Percentiles rank a stretch among this genome's conserved stretches.
phyloP scores from a whole-genome alignment of 2,329 filamentous ascomycete genomes.

The Xylariaceae sp. region DNA sequence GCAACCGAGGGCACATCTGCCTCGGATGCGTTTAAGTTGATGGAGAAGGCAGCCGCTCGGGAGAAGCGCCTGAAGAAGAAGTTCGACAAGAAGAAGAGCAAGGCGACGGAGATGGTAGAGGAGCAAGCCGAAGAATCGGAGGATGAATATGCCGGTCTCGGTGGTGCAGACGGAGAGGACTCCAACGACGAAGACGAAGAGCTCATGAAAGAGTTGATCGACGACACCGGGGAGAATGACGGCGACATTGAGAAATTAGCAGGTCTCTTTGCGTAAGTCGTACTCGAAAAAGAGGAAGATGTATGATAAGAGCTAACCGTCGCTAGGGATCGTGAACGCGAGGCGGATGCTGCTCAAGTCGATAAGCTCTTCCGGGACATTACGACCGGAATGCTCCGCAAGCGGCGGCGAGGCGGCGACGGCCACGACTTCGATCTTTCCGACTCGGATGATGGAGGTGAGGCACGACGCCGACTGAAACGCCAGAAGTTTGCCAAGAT shows the following conservation, averaged over 20 bases:
- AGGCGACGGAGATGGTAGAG: conserved; percentile 80
- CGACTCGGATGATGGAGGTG: conserved; percentile 84
- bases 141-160: conserved; percentile 93
- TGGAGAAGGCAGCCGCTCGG: conserved; percentile 60
- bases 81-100: conserved; percentile 82
- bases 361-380: conserved; percentile 91
- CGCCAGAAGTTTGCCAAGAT: conserved; percentile 85
- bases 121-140: conserved; percentile 97
- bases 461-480: conserved; percentile 73
- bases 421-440: conserved; percentile 74
- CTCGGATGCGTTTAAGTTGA: conserved; percentile 57
- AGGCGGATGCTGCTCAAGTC: conserved; percentile 77
- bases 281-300: not conserved
- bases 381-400: conserved; percentile 79
- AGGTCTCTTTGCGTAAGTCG: conserved; percentile 78
- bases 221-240: conserved; percentile 72
- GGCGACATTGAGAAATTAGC: conserved; percentile 76
- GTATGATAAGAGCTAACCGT: conserved; percentile 9
- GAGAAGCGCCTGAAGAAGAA: conserved; percentile 46
- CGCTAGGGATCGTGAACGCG: conserved; percentile 68
- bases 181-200: conserved; percentile 65
- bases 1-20: conserved; percentile 7
- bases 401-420: conserved; percentile 55
- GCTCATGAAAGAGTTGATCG: conserved; percentile 80
- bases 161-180: conserved; percentile 84